These are phyloP conservation scores for Lumnitzera littorea DNA, from an alignment of 345 rosid species.

Conservation along the genomic window DNA sequence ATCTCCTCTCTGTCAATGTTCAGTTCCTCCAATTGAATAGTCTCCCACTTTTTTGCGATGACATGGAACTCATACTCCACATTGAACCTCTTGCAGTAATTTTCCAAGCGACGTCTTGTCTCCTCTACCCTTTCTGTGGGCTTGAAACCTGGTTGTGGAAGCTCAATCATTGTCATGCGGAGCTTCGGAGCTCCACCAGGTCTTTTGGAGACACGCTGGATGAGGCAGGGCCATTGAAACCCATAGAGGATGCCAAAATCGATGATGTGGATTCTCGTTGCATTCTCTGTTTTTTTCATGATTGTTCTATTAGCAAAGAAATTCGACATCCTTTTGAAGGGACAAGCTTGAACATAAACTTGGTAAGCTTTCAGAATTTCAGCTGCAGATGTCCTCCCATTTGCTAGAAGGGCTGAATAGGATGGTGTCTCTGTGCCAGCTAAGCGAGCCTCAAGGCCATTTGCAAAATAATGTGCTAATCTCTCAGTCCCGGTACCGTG, in stretches of 20 bases:
- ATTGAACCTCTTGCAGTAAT: conserved; percentile 46
- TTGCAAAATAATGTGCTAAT: conserved; percentile 51
- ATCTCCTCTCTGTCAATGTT: conserved; percentile 44
- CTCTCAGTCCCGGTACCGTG: conserved; percentile 59
- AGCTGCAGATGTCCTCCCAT: conserved; percentile 30
- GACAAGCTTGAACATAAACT: conserved; percentile 41
- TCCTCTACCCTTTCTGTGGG: conserved; percentile 68
- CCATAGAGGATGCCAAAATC: conserved; percentile 79
- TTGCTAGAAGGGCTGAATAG: conserved; percentile 10
- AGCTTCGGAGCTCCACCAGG: conserved; percentile 46
- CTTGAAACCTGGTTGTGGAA: conserved; percentile 77
- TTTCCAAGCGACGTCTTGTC: conserved; percentile 48
- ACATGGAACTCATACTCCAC: conserved; percentile 54
- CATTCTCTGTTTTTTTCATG: conserved; percentile 32
- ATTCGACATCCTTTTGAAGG: conserved; percentile 42
- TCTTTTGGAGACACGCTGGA: conserved; percentile 39
- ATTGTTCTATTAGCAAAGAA: conserved; percentile 42
- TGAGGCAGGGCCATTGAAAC: conserved; percentile 84
- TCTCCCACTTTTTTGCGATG: conserved; percentile 72
- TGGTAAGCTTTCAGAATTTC: conserved; percentile 50
- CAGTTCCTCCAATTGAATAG: conserved; percentile 56
- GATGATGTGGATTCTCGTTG: conserved; percentile 56
- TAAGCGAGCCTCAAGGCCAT: conserved; percentile 61
- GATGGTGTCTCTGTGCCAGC: conserved; percentile 32
- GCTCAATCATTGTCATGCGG: conserved; percentile 70